A percentile compares a stretch with the other conserved stretches of the same genome.
Evolutionary conservation across 768 basidiomycete species (phyloP).

Genomic region (Xerocomellus chrysenteron): DNA sequence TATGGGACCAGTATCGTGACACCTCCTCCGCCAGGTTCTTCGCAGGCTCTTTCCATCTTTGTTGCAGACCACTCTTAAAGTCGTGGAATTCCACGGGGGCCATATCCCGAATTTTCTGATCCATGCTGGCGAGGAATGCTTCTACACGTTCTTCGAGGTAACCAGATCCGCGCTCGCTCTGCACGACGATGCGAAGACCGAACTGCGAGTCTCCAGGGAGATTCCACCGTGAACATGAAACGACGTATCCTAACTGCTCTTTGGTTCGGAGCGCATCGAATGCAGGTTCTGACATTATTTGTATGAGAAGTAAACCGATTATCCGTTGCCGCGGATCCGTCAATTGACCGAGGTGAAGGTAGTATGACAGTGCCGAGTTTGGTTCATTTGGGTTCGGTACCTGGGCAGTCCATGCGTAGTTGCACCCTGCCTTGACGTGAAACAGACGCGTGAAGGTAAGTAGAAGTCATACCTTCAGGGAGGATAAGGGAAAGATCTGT

Average conservation of each 20-base stretch:
- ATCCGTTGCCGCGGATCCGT: conserved; percentile 65
- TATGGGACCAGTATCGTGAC: conserved; percentile 62
- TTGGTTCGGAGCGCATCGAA: conserved; percentile 91
- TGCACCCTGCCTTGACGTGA: conserved; percentile 51
- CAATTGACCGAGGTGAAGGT: conserved; percentile 72
- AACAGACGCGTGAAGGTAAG: neutral
- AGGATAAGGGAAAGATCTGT: conserved; percentile 57
- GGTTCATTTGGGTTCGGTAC: conserved; percentile 83
- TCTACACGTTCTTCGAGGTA: conserved; percentile 90
- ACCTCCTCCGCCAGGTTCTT: conserved; percentile 89
- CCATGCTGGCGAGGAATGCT: conserved; percentile 79
- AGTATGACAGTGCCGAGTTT: conserved; percentile 87
- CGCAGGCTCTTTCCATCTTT: conserved; percentile 78
- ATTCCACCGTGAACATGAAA: conserved; percentile 57
- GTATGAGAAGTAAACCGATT: conserved; percentile 66
- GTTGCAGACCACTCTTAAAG: conserved; percentile 74
- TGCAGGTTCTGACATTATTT: conserved; percentile 87
- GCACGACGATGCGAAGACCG: conserved; percentile 81
- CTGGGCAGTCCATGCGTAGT: conserved; percentile 60
- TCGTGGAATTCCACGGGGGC: conserved; percentile 67
- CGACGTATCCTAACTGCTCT: conserved; percentile 95
- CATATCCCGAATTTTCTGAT: conserved; percentile 66
- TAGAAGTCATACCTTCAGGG: conserved; percentile 54
- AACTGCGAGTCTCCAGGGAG: conserved; percentile 65
- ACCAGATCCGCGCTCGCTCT: conserved; percentile 78